Conservation (phyloP, 768 basidiomycete genomes). For the Leccinum disarticulatum region DNA sequence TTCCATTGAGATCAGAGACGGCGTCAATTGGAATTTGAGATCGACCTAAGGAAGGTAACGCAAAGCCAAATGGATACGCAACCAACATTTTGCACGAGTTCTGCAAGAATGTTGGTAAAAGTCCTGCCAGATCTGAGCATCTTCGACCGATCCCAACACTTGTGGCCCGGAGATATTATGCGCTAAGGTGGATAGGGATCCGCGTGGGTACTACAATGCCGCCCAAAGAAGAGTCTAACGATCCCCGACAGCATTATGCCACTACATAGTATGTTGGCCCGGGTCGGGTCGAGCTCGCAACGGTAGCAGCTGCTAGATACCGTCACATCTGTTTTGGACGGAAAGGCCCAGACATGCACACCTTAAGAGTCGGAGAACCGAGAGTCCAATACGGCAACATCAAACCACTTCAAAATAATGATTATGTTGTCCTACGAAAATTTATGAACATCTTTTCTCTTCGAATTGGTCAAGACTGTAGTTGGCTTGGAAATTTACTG, state of each 20-base stretch:
- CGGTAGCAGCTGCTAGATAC: slow-evolving; percentile 11
- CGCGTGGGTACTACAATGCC: slow-evolving; percentile 46
- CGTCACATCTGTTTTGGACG: slow-evolving; percentile 18
- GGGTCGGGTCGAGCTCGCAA: slow-evolving; percentile 39
- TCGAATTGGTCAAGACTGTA: no score
- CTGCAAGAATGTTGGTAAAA: slow-evolving; percentile 58
- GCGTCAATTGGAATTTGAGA: background rate
- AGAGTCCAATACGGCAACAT: no score
- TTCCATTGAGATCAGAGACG: slow-evolving; percentile 33
- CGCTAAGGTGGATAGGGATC: slow-evolving; percentile 60
- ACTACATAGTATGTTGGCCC: slow-evolving; percentile 23
- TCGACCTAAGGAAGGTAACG: background rate
- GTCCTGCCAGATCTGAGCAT: slow-evolving; percentile 48
- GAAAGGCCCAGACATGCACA: slow-evolving; percentile 19
- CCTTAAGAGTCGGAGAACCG: no score
- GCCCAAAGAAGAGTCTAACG: slow-evolving; percentile 30
- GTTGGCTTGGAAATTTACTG: background rate
- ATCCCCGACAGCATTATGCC: slow-evolving; percentile 23
- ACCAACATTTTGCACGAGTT: slow-evolving; percentile 55
- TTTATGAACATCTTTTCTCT: no score
- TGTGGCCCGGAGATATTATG: slow-evolving; percentile 54
- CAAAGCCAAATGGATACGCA: background rate
- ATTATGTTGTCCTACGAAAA: no score
- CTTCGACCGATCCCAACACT: slow-evolving; percentile 33
- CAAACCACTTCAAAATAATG: no score